A percentile compares a stretch with the other conserved stretches of the same genome.
phyloP scores from a whole-genome alignment of 1,139 yeast genomes.

The Scheffersomyces titani region DNA sequence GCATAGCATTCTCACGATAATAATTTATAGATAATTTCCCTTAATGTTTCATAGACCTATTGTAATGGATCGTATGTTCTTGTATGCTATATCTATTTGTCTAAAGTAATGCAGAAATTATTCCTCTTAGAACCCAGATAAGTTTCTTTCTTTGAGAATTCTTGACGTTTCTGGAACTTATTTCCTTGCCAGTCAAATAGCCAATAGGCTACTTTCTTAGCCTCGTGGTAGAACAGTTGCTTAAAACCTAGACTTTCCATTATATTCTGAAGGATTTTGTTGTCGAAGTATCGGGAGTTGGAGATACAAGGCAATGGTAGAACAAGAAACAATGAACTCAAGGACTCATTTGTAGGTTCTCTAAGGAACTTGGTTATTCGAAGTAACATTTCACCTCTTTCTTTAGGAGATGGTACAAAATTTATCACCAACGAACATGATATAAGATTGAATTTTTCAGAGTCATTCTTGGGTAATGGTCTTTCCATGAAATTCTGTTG shows the following conservation, averaged over 20 bases:
- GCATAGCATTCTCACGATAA: neutral
- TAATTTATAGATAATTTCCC: neutral
- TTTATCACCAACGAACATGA: slow-evolving; percentile 87
- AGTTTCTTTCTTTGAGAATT: slow-evolving; percentile 46
- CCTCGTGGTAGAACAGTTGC: slow-evolving; percentile 49
- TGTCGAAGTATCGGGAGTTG: slow-evolving; percentile 78
- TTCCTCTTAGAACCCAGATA: slow-evolving; percentile 57
- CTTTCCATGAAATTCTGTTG: slow-evolving; percentile 86
- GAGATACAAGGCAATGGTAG: slow-evolving; percentile 83
- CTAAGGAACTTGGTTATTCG: slow-evolving; percentile 61
- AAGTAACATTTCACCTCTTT: slow-evolving; percentile 75
- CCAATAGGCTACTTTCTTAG: slow-evolving; percentile 81
- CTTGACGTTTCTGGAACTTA: slow-evolving; percentile 6
- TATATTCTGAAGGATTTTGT: slow-evolving; percentile 42
- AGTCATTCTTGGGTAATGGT: slow-evolving; percentile 51
- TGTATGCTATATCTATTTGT: slow-evolving; percentile 3
- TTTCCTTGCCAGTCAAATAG: slow-evolving; percentile 53
- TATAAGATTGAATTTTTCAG: slow-evolving; percentile 59
- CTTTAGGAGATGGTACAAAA: slow-evolving; percentile 73
- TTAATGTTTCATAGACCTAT: slow-evolving; percentile 2
- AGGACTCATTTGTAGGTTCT: slow-evolving; percentile 20
- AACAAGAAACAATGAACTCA: slow-evolving; percentile 65
- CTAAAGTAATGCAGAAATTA: slow-evolving; percentile 56
- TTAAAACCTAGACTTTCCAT: slow-evolving; percentile 62
- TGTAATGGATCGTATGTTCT: slow-evolving; percentile 8